phyloP scores from a whole-genome alignment of 352 stramenopile species.

The Globisporangium rhizosaccharum region DNA sequence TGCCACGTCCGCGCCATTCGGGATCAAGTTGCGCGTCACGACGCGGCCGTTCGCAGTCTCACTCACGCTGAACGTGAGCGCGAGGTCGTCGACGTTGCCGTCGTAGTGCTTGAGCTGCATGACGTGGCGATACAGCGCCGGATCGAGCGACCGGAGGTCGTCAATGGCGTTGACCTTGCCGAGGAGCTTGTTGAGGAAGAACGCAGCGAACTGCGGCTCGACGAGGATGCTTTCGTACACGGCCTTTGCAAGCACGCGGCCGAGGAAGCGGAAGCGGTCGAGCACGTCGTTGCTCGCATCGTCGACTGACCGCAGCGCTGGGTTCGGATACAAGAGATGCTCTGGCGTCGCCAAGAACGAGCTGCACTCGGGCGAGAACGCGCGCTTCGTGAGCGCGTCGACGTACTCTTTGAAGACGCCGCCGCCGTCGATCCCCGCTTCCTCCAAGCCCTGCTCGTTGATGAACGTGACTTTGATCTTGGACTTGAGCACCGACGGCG shows the following conservation, averaged over 20 bases:
- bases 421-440: conserved; percentile 95
- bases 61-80: conserved; percentile 93
- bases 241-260: conserved; percentile 93
- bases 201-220: conserved; percentile 94
- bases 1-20: conserved; percentile 73
- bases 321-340: conserved; percentile 94
- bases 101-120: conserved; percentile 95
- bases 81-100: conserved; percentile 87
- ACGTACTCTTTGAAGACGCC: conserved; percentile 98
- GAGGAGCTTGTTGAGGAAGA: conserved; percentile 96
- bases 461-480: conserved; percentile 90
- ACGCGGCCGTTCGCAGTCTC: conserved; percentile 71
- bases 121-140: conserved; percentile 93
- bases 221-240: conserved; percentile 96
- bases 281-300: conserved; percentile 71
- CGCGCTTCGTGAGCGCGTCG: conserved; percentile 83
- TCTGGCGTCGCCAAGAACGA: conserved; percentile 85
- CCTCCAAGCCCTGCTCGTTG: conserved; percentile 92
- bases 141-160: conserved; percentile 92
- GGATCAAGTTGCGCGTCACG: conserved; percentile 72
- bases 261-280: conserved; percentile 94
- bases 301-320: conserved; percentile 69
- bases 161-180: conserved; percentile 85
- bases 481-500: conserved; percentile 74
- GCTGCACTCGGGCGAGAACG: conserved; percentile 81